A percentile compares a stretch with the other conserved stretches of the same genome.
phyloP scores from a whole-genome alignment of 257 asterid species.

The Nicotiana tabacum region DNA sequence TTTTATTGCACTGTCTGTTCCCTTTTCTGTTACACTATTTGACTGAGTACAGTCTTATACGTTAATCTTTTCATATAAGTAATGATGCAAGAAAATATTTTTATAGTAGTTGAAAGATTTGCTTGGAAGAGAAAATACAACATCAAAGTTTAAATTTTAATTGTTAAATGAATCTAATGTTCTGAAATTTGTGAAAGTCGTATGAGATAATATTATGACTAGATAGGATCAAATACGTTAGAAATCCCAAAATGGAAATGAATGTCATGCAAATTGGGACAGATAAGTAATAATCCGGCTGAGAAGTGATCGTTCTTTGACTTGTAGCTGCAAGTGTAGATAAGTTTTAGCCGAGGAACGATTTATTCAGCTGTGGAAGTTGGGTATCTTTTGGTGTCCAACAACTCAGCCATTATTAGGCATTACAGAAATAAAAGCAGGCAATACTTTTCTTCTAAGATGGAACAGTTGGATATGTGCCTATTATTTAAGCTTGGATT shows the following conservation, averaged over 20 bases:
- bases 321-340: constrained; percentile 53
- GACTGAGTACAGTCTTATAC: background rate
- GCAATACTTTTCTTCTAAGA: background rate
- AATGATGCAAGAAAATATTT: too few relatives aligned
- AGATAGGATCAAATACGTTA: background rate
- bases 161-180: background rate
- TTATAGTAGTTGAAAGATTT: background rate
- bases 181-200: background rate
- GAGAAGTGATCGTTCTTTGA: background rate
- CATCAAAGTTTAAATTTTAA: background rate
- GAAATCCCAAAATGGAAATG: background rate
- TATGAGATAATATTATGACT: background rate
- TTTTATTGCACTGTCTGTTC: background rate
- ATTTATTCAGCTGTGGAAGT: background rate
- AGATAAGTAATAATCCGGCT: background rate
- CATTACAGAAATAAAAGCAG: background rate
- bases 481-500: too few relatives aligned
- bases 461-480: background rate
- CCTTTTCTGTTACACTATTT: background rate
- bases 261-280: background rate
- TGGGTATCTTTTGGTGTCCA: background rate
- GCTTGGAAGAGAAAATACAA: background rate
- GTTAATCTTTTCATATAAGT: background rate
- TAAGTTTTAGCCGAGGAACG: background rate
- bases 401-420: background rate